Base-by-base conservation (phyloP, 306 rosid genomes). In the Begonia masoniana region DNA sequence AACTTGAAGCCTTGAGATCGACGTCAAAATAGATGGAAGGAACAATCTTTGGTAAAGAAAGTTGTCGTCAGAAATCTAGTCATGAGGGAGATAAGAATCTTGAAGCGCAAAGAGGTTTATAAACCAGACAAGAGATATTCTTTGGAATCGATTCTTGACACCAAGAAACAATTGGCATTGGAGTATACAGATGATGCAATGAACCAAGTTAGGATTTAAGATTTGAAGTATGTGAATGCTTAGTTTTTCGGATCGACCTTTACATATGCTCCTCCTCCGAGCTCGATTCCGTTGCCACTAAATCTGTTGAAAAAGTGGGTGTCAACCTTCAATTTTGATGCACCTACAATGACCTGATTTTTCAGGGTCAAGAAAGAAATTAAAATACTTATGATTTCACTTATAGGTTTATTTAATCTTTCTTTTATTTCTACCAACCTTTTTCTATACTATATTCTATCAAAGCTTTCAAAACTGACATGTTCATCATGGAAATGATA, bases 41-140 rank as follows among this genome's bases (percentile, higher is more conserved):
- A n/a, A n/a, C n/a, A 71, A 56, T 13, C 59, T 69, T 6, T 21
- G 63, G 70, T 17, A 50, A 68, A 60, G 36, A 77, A 64, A 41
- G 10, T 35, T 17, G 59, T 76, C 2, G 43, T 68, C 2, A 39
- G 36, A 35, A 76, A 56, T 4, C 59, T 82, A 54, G 78, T 76
- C 19, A 72, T 74, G 79, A 94, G 87, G 13, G 72, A 82, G 50
- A 84, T 85, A 21, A 80, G 74, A 79, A 88, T 88, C 67, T 80
- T 88, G n/a, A 82, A 74, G 73, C 79, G 97, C 23, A 89, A 94
- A 12, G 95, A 80, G 68, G 50, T 43, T 36, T 71, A 75, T 75
- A 57, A 24, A 26, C 43, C 61, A 26, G 68, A 54, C 57, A 66
- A 19, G 14, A 6, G n/a, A 12, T 4, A 24, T 24, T 41, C n/a